Base-by-base conservation (phyloP, 2,329 filamentous ascomycete genomes). In the Aureobasidium pullulans region DNA sequence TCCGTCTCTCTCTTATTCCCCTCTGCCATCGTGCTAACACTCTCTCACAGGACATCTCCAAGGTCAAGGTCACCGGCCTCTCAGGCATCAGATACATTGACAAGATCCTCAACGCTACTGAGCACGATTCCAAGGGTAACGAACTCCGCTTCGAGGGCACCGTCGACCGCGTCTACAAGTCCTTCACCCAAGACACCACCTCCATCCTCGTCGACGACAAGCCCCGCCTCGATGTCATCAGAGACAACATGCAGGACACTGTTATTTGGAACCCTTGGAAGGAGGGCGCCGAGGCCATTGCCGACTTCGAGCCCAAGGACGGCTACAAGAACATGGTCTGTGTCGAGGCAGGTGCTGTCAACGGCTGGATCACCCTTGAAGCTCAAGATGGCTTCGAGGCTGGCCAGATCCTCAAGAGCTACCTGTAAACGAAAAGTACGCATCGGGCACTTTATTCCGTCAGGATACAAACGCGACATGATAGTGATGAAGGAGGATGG, bases 221-320 rank as follows among this genome's bases (percentile, higher is more conserved):
- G 68, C 79, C 85, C 13, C 77, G 81, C 53, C 91, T 88, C 76
- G 84, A 85, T 61, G 80, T 97, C 59, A 83, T 87, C 42, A 84
- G 94, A 62, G 90, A 96, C 74, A 92, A 90, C 65, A 81, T 99
- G 65, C 82, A 83, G 63, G 90, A 97, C 66, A 86, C 94, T 15
- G 93, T 96, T 1, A 88, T 97, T 32, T 99, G 94, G 94, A 99
- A 99, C 75, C 94, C 94, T 1, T 96, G 93, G 91, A 80, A 81
- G 42, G 89, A 92, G 64, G 96, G 95, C 78, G 85, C 89, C 1
- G 83, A 85, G 66, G 81, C 81, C 5, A 96, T 96, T 76, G 85
- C 79, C 56, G 94, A 99, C 73, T 96, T 97, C 71, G 83, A 82
- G 61, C 94, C 94, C 52, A 88, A 95, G 70, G 88, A 92, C 57